These are phyloP conservation scores for Drosera spatulata DNA, from an alignment of 179 eudicot species.

Conservation along the genomic window DNA sequence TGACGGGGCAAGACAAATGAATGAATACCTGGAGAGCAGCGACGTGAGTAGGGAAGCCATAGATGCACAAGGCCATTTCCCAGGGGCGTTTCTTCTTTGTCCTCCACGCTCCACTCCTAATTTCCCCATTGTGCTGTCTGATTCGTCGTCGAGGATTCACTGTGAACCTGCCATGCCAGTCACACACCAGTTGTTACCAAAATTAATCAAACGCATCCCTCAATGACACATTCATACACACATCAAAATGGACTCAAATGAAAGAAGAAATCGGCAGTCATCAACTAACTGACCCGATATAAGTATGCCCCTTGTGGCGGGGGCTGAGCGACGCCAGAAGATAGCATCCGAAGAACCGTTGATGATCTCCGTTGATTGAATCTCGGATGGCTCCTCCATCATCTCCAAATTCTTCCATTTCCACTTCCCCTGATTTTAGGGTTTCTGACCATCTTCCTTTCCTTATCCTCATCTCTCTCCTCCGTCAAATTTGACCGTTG, in stretches of 20 bases:
- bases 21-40: conserved; percentile 72
- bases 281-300: conserved; percentile 47
- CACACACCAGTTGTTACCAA: neutral
- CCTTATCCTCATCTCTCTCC: neutral
- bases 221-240: no score
- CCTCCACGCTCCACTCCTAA: conserved; percentile 54
- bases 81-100: conserved; percentile 81
- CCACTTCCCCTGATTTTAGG: conserved; percentile 5
- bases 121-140: conserved; percentile 85
- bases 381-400: conserved; percentile 3
- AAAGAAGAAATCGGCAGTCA: no score
- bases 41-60: conserved; percentile 74
- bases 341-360: conserved; percentile 61
- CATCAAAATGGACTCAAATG: no score
- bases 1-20: neutral
- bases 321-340: conserved; percentile 68
- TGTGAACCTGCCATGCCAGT: conserved; percentile 36
- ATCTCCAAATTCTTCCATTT: conserved; percentile 1
- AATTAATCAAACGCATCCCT: no score
- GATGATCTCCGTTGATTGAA: conserved; percentile 2
- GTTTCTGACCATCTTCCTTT: conserved; percentile 12
- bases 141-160: conserved; percentile 76
- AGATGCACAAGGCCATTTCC: conserved; percentile 86
- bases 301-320: conserved; percentile 78
- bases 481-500: no score